Evolutionary conservation across 352 stramenopile genomes (phyloP), one percentile per base, ranked within the genome.

Genomic region (Phytophthora pluvialis): DNA sequence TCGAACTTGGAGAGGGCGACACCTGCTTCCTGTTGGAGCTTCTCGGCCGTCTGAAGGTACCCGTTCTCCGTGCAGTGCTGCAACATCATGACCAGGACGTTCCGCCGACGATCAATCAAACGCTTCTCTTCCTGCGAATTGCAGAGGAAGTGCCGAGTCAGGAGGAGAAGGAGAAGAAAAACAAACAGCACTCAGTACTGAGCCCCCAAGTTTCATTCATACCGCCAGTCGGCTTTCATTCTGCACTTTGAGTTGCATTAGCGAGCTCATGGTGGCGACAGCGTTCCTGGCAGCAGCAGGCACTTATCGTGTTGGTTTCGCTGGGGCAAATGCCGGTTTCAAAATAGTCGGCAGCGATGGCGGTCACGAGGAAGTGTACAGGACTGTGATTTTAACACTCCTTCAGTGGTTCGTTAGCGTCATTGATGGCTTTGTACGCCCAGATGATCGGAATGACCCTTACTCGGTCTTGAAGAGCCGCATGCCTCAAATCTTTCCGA

Each of bases 1-100:
- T 97, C 88, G 49, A 97, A 97, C 64, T 96, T 96, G 52, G 80
- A 89, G 29, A 97, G 80, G 38, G 84, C 78, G 4, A 93, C 73
- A 25, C 89, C 89, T 31, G 86, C 86, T 49, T 97, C 90, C 58
- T 95, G 86, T 43, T 97, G 89, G 7, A 97, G 75, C 47, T 83
- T 83, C 65, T 97, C 90, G 0, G 90, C 89, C 3, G 90, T 92
- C 38, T 91, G 72, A 2, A 95, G 54, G 58, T 97, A 97, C 3
- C 90, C 90, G 31, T 91, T 89, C 65, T 97, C 90, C 15, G 82
- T 67, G 51, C 90, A 95, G 48, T 96, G 91, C 51, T 96, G 86
- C 47, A 94, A 55, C 57, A 94, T 86, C 47, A 97, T 74, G 45
- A 96, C 79, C 44, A 97, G 73, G 29, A 97, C 77, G 59, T 93